Percentiles rank a stretch among this genome's conserved stretches.
Conservation (phyloP, 2,329 filamentous ascomycete species). For the Neocatenulostroma microsporum region DNA sequence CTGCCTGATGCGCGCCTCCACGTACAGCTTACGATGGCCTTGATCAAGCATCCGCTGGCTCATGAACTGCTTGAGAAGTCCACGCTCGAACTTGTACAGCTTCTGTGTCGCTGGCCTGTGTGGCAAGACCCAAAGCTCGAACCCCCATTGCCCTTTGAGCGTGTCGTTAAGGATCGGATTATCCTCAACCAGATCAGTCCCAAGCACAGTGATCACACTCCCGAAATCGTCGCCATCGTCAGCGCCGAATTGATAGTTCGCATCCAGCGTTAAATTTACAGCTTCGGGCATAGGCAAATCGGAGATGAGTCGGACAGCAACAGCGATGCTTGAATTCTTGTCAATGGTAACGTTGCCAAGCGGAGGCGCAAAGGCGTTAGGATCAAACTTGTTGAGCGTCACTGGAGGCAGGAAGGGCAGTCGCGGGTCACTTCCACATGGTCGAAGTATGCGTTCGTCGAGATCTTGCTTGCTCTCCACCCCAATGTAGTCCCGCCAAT, state of each 20-base stretch:
- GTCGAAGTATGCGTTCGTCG: not conserved
- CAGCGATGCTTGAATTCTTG: not conserved
- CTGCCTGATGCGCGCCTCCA: conserved; percentile 1
- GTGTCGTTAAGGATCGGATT: too few relatives aligned
- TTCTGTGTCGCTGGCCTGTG: not conserved
- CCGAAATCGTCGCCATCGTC: not conserved
- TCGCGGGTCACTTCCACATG: not conserved
- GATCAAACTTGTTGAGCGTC: conserved; percentile 2
- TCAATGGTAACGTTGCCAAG: not conserved
- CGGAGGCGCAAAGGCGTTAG: not conserved
- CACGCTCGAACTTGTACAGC: not conserved
- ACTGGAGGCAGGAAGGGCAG: not conserved
- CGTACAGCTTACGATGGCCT: not conserved
- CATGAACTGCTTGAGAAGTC: not conserved
- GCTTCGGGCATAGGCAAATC: not conserved
- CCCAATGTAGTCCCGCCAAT: not conserved
- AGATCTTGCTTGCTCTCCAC: not conserved
- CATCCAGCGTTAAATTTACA: not conserved
- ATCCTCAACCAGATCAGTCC: not conserved
- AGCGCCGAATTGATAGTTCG: not conserved
- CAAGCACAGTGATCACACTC: not conserved
- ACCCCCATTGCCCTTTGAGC: not conserved
- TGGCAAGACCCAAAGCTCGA: conserved; percentile 1
- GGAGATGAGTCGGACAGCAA: not conserved
- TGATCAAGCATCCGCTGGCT: not conserved